Percentiles rank a stretch among this genome's conserved stretches.
phyloP scores from a whole-genome alignment of 805 yeast genomes.

The Candida sakaeoensis region DNA sequence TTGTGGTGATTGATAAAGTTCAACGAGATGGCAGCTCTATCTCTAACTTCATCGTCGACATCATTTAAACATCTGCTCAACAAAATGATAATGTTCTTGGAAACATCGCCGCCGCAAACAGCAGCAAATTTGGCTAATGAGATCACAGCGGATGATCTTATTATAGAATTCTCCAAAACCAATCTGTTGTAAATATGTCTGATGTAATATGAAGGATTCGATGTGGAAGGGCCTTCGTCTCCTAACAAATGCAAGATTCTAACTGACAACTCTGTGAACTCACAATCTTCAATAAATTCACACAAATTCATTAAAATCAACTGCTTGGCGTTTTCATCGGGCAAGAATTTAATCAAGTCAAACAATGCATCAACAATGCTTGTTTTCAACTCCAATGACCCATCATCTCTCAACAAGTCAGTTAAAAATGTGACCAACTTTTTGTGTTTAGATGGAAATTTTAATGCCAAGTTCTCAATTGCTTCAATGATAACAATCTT shows the following conservation, averaged over 20 bases:
- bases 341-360: conserved; percentile 84
- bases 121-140: conserved; percentile 89
- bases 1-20: conserved; percentile 47
- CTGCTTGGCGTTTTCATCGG: conserved; percentile 66
- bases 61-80: conserved; percentile 83
- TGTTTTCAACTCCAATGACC: conserved; percentile 80
- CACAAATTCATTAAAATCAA: conserved; percentile 83
- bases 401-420: conserved; percentile 85
- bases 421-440: conserved; percentile 78
- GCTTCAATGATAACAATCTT: conserved; percentile 94
- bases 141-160: conserved; percentile 92
- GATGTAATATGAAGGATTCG: conserved; percentile 84
- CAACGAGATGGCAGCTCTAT: conserved; percentile 87
- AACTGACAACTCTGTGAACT: conserved; percentile 89
- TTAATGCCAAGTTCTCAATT: conserved; percentile 82
- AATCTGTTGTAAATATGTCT: conserved; percentile 96
- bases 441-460: conserved; percentile 88
- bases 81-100: conserved; percentile 67
- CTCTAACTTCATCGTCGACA: conserved; percentile 95
- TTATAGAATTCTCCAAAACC: conserved; percentile 91
- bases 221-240: conserved; percentile 85
- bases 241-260: conserved; percentile 89
- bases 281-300: conserved; percentile 98
- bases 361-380: conserved; percentile 89
- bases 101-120: conserved; percentile 63